phyloP scores from a whole-genome alignment of 2,329 filamentous ascomycete species.

The Ophiocordyceps camponoti-saundersi region DNA sequence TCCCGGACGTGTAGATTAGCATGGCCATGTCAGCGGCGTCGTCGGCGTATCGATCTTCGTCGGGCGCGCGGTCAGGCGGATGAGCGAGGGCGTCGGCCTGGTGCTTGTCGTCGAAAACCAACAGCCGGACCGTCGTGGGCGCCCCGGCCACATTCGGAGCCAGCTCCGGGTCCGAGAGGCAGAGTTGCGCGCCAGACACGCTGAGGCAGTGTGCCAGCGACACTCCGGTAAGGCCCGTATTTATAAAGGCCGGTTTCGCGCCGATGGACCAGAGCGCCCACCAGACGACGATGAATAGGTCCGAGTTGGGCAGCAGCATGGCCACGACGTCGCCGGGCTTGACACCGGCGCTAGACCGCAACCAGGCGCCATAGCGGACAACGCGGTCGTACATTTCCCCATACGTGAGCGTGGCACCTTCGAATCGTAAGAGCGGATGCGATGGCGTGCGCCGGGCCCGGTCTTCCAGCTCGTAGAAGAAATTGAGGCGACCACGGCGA shows the following conservation, averaged over 20 bases:
- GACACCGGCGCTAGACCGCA: conserved; percentile 46
- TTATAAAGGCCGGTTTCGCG: conserved; percentile 71
- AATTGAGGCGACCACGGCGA: conserved; percentile 43
- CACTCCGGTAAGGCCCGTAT: conserved; percentile 63
- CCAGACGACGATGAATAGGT: conserved; percentile 60
- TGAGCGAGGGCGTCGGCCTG: conserved; percentile 35
- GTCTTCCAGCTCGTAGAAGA: conserved; percentile 61
- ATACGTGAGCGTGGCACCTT: conserved; percentile 55
- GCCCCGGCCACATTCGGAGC: conserved; percentile 34
- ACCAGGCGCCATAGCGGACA: conserved; percentile 59
- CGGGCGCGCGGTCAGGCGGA: conserved; percentile 37
- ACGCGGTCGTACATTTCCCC: conserved; percentile 55
- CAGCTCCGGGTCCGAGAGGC: conserved; percentile 51
- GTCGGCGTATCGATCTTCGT: conserved; percentile 35
- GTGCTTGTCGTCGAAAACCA: conserved; percentile 41
- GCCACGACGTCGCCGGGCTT: conserved; percentile 61
- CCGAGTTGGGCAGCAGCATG: conserved; percentile 65
- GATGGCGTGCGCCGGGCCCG: conserved; percentile 36
- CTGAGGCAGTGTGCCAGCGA: conserved; percentile 59
- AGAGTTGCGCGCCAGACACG: conserved; percentile 46
- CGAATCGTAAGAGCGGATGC: conserved; percentile 49
- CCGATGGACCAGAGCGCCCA: conserved; percentile 71
- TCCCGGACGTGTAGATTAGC: conserved; percentile 75
- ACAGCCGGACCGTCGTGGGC: conserved; percentile 27
- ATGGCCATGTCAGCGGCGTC: conserved; percentile 42